Evolutionary conservation across 345 rosid species (phyloP).

Genomic region (Durio zibethinus): DNA sequence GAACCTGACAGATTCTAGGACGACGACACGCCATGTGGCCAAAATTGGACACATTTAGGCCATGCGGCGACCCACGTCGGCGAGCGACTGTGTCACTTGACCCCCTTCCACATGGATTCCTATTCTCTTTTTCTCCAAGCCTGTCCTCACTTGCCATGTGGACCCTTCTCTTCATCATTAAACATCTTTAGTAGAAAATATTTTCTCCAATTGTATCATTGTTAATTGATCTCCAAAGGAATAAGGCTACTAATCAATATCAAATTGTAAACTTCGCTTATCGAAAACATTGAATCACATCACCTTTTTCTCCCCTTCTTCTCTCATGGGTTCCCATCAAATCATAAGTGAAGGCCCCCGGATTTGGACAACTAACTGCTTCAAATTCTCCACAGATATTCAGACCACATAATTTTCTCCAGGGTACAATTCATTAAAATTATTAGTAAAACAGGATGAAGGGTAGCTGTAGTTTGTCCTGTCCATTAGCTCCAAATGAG

Average conservation of each 20-base stretch:
- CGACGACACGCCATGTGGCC: conserved; percentile 24
- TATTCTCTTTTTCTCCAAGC: neutral
- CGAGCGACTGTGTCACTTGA: neutral
- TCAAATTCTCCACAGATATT: neutral
- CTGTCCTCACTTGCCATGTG: neutral
- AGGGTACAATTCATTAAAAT: neutral
- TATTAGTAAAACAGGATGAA: no score
- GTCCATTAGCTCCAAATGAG: neutral
- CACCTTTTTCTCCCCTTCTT: no score
- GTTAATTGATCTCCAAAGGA: neutral
- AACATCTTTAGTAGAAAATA: no score
- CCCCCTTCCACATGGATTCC: conserved; percentile 9
- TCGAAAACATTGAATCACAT: neutral
- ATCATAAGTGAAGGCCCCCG: conserved; percentile 2
- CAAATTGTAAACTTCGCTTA: neutral
- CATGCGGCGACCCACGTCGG: conserved; percentile 50
- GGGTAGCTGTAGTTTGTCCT: neutral
- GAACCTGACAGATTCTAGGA: neutral
- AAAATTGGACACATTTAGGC: neutral
- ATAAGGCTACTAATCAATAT: neutral
- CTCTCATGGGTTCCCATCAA: neutral
- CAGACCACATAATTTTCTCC: neutral
- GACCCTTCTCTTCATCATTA: neutral
- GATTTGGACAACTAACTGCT: conserved; percentile 4
- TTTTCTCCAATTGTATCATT: neutral